These are phyloP conservation scores for Pichia ethanolica DNA, from an alignment of 805 yeast genomes.

Conservation along the genomic window DNA sequence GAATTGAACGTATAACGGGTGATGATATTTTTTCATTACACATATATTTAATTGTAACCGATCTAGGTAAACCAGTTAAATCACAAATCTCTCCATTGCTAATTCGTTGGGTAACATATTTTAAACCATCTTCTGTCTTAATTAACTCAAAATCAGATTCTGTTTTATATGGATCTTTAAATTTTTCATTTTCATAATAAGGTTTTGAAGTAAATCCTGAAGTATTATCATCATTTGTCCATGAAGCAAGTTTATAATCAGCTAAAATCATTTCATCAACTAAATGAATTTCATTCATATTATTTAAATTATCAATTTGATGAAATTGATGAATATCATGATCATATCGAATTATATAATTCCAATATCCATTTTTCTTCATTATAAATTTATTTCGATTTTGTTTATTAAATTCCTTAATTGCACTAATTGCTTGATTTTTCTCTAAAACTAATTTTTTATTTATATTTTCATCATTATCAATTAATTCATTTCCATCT, in stretches of 20 bases:
- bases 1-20: constrained; percentile 18
- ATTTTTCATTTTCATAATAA: not conserved
- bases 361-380: constrained; percentile 15
- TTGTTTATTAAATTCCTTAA: constrained; percentile 10
- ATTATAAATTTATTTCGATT: constrained; percentile 2
- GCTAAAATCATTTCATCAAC: not conserved
- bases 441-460: constrained; percentile 12
- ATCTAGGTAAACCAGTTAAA: constrained; percentile 25
- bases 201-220: not conserved
- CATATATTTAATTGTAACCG: constrained; percentile 20
- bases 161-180: constrained; percentile 9
- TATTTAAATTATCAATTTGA: not conserved
- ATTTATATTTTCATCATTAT: not conserved
- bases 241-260: constrained; percentile 5
- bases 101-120: constrained; percentile 23
- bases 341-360: constrained; percentile 11
- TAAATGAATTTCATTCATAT: not conserved
- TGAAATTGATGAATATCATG: constrained; percentile 12
- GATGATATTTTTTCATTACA: constrained; percentile 16
- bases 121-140: constrained; percentile 18
- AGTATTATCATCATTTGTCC: constrained; percentile 5
- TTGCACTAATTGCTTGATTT: constrained; percentile 14
- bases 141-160: constrained; percentile 21
- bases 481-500: not conserved
- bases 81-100: constrained; percentile 29